A percentile compares a stretch with the other conserved stretches of the same genome.
These are phyloP conservation scores for Entoloma clypeatum DNA, from an alignment of 1,284 basidiomycete species.

Conservation along the genomic window DNA sequence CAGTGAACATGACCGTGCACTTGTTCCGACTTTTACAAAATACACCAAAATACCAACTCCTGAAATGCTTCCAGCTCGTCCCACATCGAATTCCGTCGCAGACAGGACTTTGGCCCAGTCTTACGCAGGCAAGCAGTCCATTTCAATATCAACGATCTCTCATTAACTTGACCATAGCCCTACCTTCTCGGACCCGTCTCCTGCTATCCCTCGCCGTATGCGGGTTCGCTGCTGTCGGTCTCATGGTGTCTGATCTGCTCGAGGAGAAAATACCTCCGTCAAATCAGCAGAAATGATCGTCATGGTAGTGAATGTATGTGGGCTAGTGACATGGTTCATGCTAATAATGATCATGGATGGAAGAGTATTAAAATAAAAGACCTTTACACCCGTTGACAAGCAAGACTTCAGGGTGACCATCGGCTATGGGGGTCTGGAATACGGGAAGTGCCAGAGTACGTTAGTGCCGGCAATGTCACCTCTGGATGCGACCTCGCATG, in stretches of 20 bases:
- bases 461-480: conserved; percentile 20
- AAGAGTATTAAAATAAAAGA: not conserved
- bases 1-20: conserved; percentile 39
- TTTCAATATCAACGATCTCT: conserved; percentile 2
- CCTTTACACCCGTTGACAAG: not conserved
- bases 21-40: conserved; percentile 2
- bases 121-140: conserved; percentile 35
- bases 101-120: conserved; percentile 38
- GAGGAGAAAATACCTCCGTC: conserved; percentile 41
- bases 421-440: conserved; percentile 33
- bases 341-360: not conserved
- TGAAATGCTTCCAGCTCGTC: not conserved
- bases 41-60: conserved; percentile 4
- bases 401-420: conserved; percentile 20
- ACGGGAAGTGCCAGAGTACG: conserved; percentile 28
- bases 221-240: conserved; percentile 46
- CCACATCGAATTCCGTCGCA: conserved; percentile 14
- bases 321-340: conserved; percentile 9
- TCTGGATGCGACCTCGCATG: conserved; percentile 9
- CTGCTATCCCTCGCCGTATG: conserved; percentile 54
- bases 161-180: conserved; percentile 34
- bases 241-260: conserved; percentile 53
- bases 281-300: conserved; percentile 8
- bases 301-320: conserved; percentile 14
- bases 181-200: conserved; percentile 59